Percentiles rank a stretch among this genome's conserved stretches.
Evolutionary conservation across 495 filamentous ascomycete genomes (phyloP).

Genomic region (Aspergillus taichungensis): DNA sequence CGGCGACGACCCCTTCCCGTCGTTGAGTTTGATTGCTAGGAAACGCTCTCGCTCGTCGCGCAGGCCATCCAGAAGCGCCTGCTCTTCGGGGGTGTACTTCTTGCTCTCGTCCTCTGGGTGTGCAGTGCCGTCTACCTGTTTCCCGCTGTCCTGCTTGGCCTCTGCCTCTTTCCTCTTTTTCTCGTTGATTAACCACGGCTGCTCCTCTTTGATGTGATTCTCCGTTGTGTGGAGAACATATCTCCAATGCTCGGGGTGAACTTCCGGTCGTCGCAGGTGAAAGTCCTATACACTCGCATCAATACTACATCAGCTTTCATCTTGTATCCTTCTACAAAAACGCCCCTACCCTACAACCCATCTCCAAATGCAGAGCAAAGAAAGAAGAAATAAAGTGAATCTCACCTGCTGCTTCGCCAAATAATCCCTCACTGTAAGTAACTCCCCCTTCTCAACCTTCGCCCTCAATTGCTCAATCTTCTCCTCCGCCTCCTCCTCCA

Average conservation of each 20-base stretch:
- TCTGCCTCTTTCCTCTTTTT: slow-evolving; percentile 3
- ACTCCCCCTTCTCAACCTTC: slow-evolving; percentile 7
- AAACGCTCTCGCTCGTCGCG: slow-evolving; percentile 16
- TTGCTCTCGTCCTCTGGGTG: slow-evolving; percentile 3
- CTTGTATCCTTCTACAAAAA: no score
- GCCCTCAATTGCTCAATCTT: slow-evolving; percentile 12
- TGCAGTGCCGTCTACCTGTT: slow-evolving; percentile 11
- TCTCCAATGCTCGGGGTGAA: slow-evolving; percentile 10
- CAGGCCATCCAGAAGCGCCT: slow-evolving; percentile 14
- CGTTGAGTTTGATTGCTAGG: slow-evolving; percentile 14
- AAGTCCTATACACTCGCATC: slow-evolving; percentile 7
- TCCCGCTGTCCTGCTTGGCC: slow-evolving; percentile 5
- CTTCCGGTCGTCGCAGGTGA: slow-evolving; percentile 6
- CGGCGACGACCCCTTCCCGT: slow-evolving; percentile 17
- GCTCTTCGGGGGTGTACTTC: slow-evolving; percentile 14
- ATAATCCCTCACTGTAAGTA: slow-evolving; percentile 12
- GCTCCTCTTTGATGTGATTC: slow-evolving; percentile 10
- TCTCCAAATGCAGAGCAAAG: not conserved
- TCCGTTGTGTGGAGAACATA: slow-evolving; percentile 15
- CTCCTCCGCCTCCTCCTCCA: slow-evolving; percentile 10
- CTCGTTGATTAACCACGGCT: slow-evolving; percentile 10
- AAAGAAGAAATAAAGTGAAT: not conserved
- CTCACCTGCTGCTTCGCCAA: slow-evolving; percentile 10
- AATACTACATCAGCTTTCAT: not conserved
- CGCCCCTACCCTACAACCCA: not conserved